phyloP scores from a whole-genome alignment of 1,284 basidiomycete species.

The Tremellales sp. region DNA sequence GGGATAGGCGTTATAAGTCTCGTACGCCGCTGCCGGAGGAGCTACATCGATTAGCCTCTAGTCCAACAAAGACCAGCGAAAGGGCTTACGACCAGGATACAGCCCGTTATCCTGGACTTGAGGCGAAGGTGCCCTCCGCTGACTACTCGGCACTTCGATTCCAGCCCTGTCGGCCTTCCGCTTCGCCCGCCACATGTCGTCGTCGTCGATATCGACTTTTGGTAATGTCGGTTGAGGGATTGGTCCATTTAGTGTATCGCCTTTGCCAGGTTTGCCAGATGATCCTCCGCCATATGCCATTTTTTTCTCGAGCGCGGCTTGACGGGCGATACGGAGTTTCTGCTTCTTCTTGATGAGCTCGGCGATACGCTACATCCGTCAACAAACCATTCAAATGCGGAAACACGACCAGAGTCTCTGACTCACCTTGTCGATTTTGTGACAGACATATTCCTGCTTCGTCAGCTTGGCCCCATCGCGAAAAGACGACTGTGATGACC shows the following conservation, averaged over 20 bases:
- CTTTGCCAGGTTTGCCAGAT: slow-evolving; percentile 89
- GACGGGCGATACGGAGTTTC: slow-evolving; percentile 76
- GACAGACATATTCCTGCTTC: slow-evolving; percentile 90
- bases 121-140: background rate
- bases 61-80: background rate
- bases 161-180: slow-evolving; percentile 9
- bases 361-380: slow-evolving; percentile 65
- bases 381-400: background rate
- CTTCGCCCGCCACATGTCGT: slow-evolving; percentile 43
- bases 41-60: background rate
- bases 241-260: slow-evolving; percentile 65
- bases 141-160: slow-evolving; percentile 1
- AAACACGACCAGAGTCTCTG: slow-evolving; percentile 7
- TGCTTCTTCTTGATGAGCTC: slow-evolving; percentile 89
- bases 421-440: slow-evolving; percentile 91
- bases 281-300: slow-evolving; percentile 85
- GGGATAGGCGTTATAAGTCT: slow-evolving; percentile 15
- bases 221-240: slow-evolving; percentile 88
- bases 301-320: slow-evolving; percentile 78
- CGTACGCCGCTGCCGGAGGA: slow-evolving; percentile 8
- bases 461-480: background rate
- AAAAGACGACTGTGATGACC: slow-evolving; percentile 15
- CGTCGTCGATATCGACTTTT: slow-evolving; percentile 81
- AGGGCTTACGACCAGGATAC: slow-evolving; percentile 5
- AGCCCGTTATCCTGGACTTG: background rate